Evolutionary conservation across 352 stramenopile species (phyloP), one percentile per base, ranked within the genome.

Genomic region (Peronosclerospora sorghi): DNA sequence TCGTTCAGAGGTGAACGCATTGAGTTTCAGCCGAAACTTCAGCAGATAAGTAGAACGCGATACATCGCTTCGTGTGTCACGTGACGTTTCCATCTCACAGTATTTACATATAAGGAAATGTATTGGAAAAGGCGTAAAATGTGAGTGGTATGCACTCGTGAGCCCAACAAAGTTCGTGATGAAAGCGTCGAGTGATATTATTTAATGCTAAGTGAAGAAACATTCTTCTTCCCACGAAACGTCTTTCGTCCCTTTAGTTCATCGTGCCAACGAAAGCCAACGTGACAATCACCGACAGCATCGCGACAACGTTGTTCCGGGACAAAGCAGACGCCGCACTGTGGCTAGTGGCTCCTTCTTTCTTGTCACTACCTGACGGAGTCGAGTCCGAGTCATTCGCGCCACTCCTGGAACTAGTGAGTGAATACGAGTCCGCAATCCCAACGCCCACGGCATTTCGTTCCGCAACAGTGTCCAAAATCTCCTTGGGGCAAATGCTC

Each of bases 401-500:
- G 4, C 45, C 41, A 2, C 54, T 59, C 1, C 18, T 32, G 15
- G 56, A 68, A 4, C 29, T 37, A 30, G 52, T 67, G 15, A 54
- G 14, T 43, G 50, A 54, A 30, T 81, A 45, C 32, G 68, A 72
- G 37, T 80, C 73, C 14, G 73, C 69, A 24, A 85, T 85, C 20
- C 67, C 73, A 0, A 77, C 65, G 12, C 67, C 67, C 0, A 60
- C 52, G 10, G 59, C 50, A 55, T 85, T 85, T 20, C 65, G 65
- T 48, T 78, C 62, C 2, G 56, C 62, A 20, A 85, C 60, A 39
- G 66, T 78, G 41, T 80, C 66, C n/a, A 83, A 36, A 20, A 83
- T 70, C 49, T 81, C 70, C 39, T 66, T 48, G 0, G 76, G 73
- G 35, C 76, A 88, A 39, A 88, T 84, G 44, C 62, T 58, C 51